Base-by-base conservation (phyloP, 129 eudicot genomes). In the Pulicaria dysenterica region DNA sequence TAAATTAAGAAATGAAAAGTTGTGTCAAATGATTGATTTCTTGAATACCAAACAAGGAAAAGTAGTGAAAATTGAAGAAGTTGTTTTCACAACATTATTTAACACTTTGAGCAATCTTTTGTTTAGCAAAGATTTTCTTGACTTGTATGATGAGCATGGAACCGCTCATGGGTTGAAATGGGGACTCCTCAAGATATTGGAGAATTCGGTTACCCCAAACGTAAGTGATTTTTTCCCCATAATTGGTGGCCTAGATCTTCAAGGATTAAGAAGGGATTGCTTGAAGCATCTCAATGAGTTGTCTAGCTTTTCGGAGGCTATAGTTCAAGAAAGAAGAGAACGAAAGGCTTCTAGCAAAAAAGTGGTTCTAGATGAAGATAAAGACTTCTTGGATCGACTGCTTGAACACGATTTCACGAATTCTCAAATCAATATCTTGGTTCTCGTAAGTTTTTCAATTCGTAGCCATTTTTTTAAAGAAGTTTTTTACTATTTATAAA, bases 31-130 rank as follows among this genome's bases (percentile, higher is more conserved):
- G 81, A 13, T 81, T 5, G 58, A 70, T 44, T 81, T 70, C 16
- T 45, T 81, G 55, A 40, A 36, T 41, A 12, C 24, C 16, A 76
- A 17, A 7, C 54, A 81, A 76, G 71, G 81, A 16, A 41, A 55
- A 8, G 81, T 48, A 48, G 65, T 81, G 59, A 47, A 76, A 10
- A 57, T 81, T 61, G 69, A 67, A 10, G 81, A 76, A 12, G 50
- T 81, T 2, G 69, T 70, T 55, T 81, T 81, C 11, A 70, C 81
- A 2, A 81, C 81, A 2, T 14, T 70, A 7, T 56, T 64, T n/a
- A 70, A 81, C 69, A 70, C 69, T 7, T 56, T 81, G 58, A 58
- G 77, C 16, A 80, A 75, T 34, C 47, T 74, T 3, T 31, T 62
- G 5, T 58, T 69, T 12, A 36, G 73, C 4, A 75, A 67, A 39